Evolutionary conservation across 2,329 filamentous ascomycete species (phyloP).

Genomic region (Alternaria conjuncta): DNA sequence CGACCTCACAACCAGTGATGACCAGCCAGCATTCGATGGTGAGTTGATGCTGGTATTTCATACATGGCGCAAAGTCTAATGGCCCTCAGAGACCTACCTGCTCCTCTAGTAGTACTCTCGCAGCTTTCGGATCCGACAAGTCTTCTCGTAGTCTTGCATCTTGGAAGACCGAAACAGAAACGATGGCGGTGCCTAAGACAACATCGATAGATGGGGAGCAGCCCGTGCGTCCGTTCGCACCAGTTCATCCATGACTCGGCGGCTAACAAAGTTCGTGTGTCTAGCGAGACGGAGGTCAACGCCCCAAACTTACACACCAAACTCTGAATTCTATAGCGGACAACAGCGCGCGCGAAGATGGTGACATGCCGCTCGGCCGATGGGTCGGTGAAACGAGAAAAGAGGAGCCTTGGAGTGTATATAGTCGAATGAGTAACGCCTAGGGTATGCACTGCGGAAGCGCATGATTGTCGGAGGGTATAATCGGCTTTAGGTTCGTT

Average conservation of each 20-base stretch:
- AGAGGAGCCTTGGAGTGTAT: not conserved
- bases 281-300: not conserved
- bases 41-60: not conserved
- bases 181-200: not conserved
- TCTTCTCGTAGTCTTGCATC: not conserved
- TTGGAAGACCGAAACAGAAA: not conserved
- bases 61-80: not conserved
- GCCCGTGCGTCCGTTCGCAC: not conserved
- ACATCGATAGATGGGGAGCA: not conserved
- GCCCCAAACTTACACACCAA: not conserved
- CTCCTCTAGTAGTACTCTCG: not conserved
- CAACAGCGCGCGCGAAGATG: not conserved
- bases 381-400: not conserved
- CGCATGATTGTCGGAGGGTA: not conserved
- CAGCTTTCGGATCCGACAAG: not conserved
- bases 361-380: not conserved
- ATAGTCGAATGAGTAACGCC: not conserved
- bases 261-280: not conserved
- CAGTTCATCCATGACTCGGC: not conserved
- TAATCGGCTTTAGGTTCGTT: not conserved
- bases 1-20: not conserved
- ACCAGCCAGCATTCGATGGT: not conserved
- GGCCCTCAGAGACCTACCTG: not conserved
- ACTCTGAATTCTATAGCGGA: not conserved
- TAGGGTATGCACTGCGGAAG: not conserved